Evolutionary conservation across 192 early-diverging fungal genomes (phyloP).

Genomic region (Coemansia sp.): DNA sequence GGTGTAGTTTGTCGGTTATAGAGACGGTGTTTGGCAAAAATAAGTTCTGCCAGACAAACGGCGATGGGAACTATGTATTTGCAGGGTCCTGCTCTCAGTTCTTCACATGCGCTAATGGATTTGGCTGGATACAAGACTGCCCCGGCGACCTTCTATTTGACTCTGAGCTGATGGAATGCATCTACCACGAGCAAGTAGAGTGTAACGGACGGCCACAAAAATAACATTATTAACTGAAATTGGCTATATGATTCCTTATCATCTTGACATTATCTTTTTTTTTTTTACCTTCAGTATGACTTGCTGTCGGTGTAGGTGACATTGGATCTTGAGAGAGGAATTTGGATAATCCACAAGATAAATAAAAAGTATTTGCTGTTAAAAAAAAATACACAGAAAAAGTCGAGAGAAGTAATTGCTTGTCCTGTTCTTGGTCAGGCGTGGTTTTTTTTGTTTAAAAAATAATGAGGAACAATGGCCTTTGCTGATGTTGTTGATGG

Average conservation of each 20-base stretch:
- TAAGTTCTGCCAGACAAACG: slow-evolving; percentile 33
- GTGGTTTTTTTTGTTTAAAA: no score
- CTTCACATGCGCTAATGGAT: slow-evolving; percentile 48
- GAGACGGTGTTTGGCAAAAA: slow-evolving; percentile 18
- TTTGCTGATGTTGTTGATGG: no score
- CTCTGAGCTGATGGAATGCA: slow-evolving; percentile 37
- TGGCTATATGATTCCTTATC: no score
- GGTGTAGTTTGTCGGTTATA: neutral
- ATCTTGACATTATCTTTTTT: slow-evolving; percentile 10
- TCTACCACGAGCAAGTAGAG: slow-evolving; percentile 34
- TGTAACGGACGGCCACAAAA: slow-evolving; percentile 26
- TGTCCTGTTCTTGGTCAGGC: no score
- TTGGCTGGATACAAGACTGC: slow-evolving; percentile 44
- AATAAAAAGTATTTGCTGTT: no score
- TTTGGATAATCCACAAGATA: no score
- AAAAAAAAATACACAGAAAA: no score
- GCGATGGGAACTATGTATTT: slow-evolving; percentile 43
- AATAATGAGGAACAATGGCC: no score
- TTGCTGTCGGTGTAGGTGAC: no score
- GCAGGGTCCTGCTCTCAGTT: slow-evolving; percentile 37
- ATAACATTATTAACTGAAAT: no score
- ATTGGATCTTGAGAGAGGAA: no score
- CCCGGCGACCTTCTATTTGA: slow-evolving; percentile 46
- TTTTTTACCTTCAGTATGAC: slow-evolving; percentile 3
- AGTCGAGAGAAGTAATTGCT: no score